Percentiles rank a stretch among this genome's conserved stretches.
These are phyloP conservation scores for Umbelopsis sp. DNA, from an alignment of 192 early-diverging fungal species.

Conservation along the genomic window DNA sequence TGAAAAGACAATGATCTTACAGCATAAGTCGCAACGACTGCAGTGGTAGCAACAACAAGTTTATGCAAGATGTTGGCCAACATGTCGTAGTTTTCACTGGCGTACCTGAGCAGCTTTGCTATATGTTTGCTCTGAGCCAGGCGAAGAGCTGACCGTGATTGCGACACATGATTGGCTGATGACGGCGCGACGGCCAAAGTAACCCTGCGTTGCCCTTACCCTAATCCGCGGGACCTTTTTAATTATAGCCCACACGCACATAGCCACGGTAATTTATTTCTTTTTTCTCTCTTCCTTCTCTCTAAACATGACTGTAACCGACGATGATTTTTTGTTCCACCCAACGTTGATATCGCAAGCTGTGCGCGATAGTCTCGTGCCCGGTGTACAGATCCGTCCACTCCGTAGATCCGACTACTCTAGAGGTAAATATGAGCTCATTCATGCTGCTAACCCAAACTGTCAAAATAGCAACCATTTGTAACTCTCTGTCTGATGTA, in stretches of 20 bases:
- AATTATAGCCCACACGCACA: too few species aligned
- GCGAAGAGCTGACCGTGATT: too few species aligned
- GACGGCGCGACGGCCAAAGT: too few species aligned
- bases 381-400: conserved; percentile 76
- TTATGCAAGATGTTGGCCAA: conserved; percentile 4
- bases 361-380: conserved; percentile 59
- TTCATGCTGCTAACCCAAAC: not conserved
- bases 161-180: too few species aligned
- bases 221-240: too few species aligned
- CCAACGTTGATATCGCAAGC: conserved; percentile 67
- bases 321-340: not conserved
- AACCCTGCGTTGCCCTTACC: too few species aligned
- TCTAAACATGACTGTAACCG: not conserved
- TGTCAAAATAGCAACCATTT: not conserved
- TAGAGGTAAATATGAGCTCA: conserved; percentile 44
- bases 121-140: too few species aligned
- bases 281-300: too few species aligned
- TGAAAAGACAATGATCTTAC: not conserved
- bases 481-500: not conserved
- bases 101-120: not conserved
- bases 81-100: not conserved
- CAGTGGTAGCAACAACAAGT: not conserved
- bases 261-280: too few species aligned
- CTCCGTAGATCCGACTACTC: conserved; percentile 77
- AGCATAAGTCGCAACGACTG: not conserved